phyloP scores from a whole-genome alignment of 108 stramenopile genomes.

The Epithemia pelagica region DNA sequence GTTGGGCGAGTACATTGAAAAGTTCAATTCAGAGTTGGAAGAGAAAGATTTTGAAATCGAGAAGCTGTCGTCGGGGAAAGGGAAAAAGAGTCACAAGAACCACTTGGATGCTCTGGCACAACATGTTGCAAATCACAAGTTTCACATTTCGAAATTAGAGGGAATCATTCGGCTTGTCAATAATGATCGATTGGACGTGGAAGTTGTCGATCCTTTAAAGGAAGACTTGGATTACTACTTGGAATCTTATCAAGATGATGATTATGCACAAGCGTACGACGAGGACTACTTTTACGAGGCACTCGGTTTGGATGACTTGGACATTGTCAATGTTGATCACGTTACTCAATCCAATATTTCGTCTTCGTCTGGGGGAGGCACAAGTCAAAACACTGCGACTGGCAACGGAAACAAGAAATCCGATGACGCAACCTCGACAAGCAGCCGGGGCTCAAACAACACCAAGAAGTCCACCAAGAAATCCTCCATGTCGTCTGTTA shows the following conservation, averaged over 20 bases:
- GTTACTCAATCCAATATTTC: conserved; percentile 47
- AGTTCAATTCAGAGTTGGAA: conserved; percentile 60
- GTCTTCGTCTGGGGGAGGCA: neutral
- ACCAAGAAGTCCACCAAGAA: conserved; percentile 39
- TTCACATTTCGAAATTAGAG: conserved; percentile 91
- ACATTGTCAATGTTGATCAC: conserved; percentile 79
- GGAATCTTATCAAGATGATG: conserved; percentile 84
- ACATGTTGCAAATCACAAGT: conserved; percentile 74
- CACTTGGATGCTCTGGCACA: conserved; percentile 73
- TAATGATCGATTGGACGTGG: conserved; percentile 84
- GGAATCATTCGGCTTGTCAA: conserved; percentile 93
- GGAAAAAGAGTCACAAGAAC: conserved; percentile 78
- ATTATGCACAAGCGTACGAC: conserved; percentile 85
- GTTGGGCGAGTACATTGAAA: conserved; percentile 72
- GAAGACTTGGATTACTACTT: conserved; percentile 97
- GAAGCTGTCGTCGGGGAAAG: conserved; percentile 63
- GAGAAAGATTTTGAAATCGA: conserved; percentile 89
- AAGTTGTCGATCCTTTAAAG: conserved; percentile 74
- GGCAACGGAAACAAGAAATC: conserved; percentile 36
- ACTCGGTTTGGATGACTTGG: conserved; percentile 79
- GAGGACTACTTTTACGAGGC: conserved; percentile 88
- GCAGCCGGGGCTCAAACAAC: conserved; percentile 21
- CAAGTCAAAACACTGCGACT: neutral
- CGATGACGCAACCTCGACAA: conserved; percentile 39
- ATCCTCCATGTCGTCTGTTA: conserved; percentile 38